Percentiles rank a stretch among this genome's conserved stretches.
Conservation (phyloP, 768 basidiomycete genomes). For the Termitomyces sp. region DNA sequence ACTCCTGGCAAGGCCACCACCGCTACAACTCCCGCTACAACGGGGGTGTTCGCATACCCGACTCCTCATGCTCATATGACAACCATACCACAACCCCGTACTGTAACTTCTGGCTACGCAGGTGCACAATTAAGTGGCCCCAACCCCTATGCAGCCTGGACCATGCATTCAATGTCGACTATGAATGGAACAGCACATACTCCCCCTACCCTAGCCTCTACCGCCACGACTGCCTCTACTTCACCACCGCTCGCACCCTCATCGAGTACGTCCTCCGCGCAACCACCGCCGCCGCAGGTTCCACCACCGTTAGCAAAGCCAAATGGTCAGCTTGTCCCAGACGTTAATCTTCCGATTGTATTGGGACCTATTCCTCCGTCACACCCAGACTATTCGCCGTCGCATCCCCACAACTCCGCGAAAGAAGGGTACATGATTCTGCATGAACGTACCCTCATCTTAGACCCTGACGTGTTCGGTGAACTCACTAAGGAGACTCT, state of each 20-base stretch:
- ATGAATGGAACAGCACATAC: slow-evolving; percentile 12
- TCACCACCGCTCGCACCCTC: slow-evolving; percentile 22
- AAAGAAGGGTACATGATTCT: slow-evolving; percentile 68
- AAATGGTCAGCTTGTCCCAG: slow-evolving; percentile 28
- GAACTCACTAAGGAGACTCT: slow-evolving; percentile 70
- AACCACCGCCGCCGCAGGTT: slow-evolving; percentile 20
- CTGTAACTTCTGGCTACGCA: slow-evolving; percentile 22
- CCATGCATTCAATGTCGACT: slow-evolving; percentile 20
- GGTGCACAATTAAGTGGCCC: slow-evolving; percentile 18
- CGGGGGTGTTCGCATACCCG: slow-evolving; percentile 38
- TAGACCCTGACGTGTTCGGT: slow-evolving; percentile 82
- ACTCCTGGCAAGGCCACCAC: slow-evolving; percentile 15
- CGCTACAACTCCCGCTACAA: slow-evolving; percentile 25
- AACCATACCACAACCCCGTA: slow-evolving; percentile 18
- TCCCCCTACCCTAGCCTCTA: slow-evolving; percentile 14
- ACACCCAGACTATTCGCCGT: slow-evolving; percentile 47
- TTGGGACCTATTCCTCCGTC: slow-evolving; percentile 67
- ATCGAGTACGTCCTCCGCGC: slow-evolving; percentile 7
- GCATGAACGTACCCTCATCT: slow-evolving; percentile 77
- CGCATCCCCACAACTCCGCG: slow-evolving; percentile 40
- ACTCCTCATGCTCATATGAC: slow-evolving; percentile 20
- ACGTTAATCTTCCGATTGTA: slow-evolving; percentile 72
- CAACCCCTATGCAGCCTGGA: slow-evolving; percentile 38
- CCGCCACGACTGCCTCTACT: slow-evolving; percentile 24
- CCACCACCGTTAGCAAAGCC: slow-evolving; percentile 11